phyloP scores from a whole-genome alignment of 2,329 filamentous ascomycete genomes.

The Fusarium verrucosum region DNA sequence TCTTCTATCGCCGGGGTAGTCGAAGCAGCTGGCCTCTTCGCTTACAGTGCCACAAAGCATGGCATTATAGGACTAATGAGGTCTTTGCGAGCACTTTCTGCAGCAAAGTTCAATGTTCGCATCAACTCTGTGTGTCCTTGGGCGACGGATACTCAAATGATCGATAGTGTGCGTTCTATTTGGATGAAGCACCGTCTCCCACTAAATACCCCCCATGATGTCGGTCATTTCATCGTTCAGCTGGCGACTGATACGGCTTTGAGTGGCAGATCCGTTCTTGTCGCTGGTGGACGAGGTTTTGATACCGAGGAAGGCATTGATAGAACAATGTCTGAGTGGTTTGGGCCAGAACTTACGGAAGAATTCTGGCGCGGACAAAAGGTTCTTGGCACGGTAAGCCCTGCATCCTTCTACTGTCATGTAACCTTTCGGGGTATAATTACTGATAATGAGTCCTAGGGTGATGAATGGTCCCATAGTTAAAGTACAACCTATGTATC shows the following conservation, averaged over 20 bases:
- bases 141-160: constrained; percentile 3
- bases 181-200: background rate
- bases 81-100: background rate
- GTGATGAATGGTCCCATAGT: background rate
- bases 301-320: constrained; percentile 2
- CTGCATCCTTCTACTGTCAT: accelerated
- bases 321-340: background rate
- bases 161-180: background rate
- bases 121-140: constrained; percentile 2
- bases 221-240: background rate
- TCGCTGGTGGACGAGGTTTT: background rate
- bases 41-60: constrained; percentile 1
- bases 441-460: background rate
- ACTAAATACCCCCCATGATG: background rate
- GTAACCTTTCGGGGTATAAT: accelerated
- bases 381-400: background rate
- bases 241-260: background rate
- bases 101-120: background rate
- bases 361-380: background rate
- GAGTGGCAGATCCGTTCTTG: background rate
- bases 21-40: background rate
- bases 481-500: background rate
- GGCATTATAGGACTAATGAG: background rate
- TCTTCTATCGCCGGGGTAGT: background rate
- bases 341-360: background rate